Evolutionary conservation across 2,329 filamentous ascomycete species (phyloP), one percentile per base, ranked within the genome.

Genomic region (Cladosporium sphaerospermum): DNA sequence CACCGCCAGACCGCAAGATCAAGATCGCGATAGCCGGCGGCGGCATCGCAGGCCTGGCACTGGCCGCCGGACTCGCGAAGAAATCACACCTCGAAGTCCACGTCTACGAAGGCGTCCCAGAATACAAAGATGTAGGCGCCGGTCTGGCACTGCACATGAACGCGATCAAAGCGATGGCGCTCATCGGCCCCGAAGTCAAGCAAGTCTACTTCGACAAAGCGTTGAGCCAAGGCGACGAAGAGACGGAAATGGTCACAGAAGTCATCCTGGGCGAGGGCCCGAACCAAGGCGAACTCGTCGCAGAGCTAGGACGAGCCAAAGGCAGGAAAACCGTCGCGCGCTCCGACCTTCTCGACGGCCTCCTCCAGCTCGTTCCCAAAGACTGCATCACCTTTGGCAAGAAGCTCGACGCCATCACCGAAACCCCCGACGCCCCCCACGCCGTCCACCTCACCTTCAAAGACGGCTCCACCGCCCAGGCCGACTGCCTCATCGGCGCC

Each of bases 141-240:
- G 74, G 73, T 2, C 75, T 78, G 14, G 76, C 73, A 1, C 66
- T 79, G 4, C 77, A 78, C 2, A 76, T 77, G 1, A 80, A 80
- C 61, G 78, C 78, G 0, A 71, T 80, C 64, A 72, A 73, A 36
- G 76, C 77, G 0, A 62, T 81, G 42, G 74, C 61, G 1, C 59
- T 67, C 9, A 66, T 68, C 39, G 63, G 63, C 8, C 58, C 64
- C 2, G 62, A 63, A 49, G 59, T 67, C 16, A 61, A 79, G 41
- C 73, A 72, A 18, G 71, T 78, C 0, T 77, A 78, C 4, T 74
- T 78, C 11, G 52, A 72, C 36, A 72, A 74, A 54, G 76, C 75
- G 1, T 65, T 79, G 7, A 73, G 71, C 0, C 68, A 75, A 56
- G 74, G 77, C 49, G 67, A 75, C 2, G 66, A 64, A 44, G 62